These are phyloP conservation scores for Wolfiporia cocos DNA, from an alignment of 1,284 basidiomycete genomes.

Conservation along the genomic window DNA sequence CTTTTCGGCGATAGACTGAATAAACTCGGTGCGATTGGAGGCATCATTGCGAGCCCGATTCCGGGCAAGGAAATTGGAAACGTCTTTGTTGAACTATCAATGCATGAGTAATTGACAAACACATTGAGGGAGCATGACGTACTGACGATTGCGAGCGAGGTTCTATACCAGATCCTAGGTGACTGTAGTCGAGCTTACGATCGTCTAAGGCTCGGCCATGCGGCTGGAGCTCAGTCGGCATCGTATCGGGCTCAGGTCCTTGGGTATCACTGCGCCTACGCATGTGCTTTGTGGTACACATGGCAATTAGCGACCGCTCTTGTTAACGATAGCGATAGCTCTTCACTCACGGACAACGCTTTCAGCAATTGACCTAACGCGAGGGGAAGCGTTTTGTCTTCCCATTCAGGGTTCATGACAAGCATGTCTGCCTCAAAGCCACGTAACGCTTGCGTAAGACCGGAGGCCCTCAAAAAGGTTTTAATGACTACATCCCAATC, in stretches of 20 bases:
- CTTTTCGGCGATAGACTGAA: conserved; percentile 51
- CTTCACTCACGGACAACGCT: too few species aligned
- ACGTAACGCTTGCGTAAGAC: conserved; percentile 52
- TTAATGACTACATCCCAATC: conserved; percentile 60
- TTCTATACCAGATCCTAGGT: conserved; percentile 35
- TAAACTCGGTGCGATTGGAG: conserved; percentile 70
- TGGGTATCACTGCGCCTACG: conserved; percentile 8
- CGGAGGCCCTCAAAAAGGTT: conserved; percentile 47
- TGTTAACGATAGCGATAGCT: too few species aligned
- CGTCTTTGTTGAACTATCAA: conserved; percentile 56
- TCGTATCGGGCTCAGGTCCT: too few species aligned
- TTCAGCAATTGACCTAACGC: too few species aligned
- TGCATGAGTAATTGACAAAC: background rate
- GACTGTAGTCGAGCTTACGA: conserved; percentile 58
- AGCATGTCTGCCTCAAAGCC: conserved; percentile 70
- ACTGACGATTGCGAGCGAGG: conserved; percentile 54
- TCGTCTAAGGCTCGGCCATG: conserved; percentile 43
- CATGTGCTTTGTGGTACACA: too few species aligned
- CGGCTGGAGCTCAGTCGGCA: conserved; percentile 15
- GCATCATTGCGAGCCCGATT: conserved; percentile 65
- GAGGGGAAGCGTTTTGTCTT: conserved; percentile 44
- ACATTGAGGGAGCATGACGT: conserved; percentile 19
- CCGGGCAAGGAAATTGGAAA: conserved; percentile 61
- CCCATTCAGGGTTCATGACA: conserved; percentile 61
- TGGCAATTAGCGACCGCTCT: too few species aligned